Base-by-base conservation (phyloP, 2,329 filamentous ascomycete species). In the Phaeosphaeria sp. region DNA sequence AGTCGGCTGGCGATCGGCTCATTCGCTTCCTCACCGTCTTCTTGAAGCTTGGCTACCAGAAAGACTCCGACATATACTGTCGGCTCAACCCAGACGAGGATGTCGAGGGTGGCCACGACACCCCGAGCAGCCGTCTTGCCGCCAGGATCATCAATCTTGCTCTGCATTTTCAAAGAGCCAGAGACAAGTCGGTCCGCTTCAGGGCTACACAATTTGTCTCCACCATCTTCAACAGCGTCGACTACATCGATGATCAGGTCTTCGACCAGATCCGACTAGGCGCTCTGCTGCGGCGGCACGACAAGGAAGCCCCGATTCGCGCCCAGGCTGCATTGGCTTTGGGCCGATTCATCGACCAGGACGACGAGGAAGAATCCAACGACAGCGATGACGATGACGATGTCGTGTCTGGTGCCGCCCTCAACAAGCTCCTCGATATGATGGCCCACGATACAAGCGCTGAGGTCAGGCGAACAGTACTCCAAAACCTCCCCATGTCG, bases 381-480 rank as follows among this genome's bases (percentile, higher is more conserved):
- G 86, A 89, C 22, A 90, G 92, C 54, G 87, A 90, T 55, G 88
- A 89, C 51, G 88, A 91, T 30, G 82, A 84, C 24, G 84, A 84
- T 21, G 44, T 24, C 20, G 22, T 46, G 7, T 84, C 86, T 11
- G 87, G 86, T 8, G 90, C 91, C 8, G 83, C 97, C 40, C 81
- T 97, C 22, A 88, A 91, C 57, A 96, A 93, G 77, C 86, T 98
- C 4, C 82, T 97, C 9, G 91, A 96, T 67, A 89, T 96, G 27
- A 84, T 98, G 66, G 93, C 96, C 74, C 95, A 98, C 67, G 95
- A 99, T 69, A 91, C 94, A 0, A 96, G 92, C 66, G 93, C 94
- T 2, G 95, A 99, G 70, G 95, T 99, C 36, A 87, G 95, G 65
- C 88, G 93, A 60, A 92, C 92, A 8, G 84, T 99, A 11, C 84